Evolutionary conservation across 2,329 filamentous ascomycete genomes (phyloP).

Genomic region (Colletotrichum lentis): DNA sequence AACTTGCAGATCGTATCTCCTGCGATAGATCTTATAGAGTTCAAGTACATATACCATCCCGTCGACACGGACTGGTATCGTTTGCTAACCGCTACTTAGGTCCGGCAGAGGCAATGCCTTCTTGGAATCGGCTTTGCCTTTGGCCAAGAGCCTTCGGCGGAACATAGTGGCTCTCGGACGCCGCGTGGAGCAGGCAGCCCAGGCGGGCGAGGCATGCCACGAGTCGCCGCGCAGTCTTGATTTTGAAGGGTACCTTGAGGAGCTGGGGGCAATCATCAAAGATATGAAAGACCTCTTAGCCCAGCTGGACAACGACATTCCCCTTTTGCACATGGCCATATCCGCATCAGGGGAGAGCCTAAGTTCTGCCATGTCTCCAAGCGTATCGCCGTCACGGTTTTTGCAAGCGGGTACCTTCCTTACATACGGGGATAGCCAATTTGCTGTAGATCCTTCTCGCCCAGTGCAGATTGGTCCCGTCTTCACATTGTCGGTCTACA

Average conservation of each 20-base stretch:
- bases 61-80: background rate
- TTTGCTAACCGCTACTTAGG: constrained; percentile 47
- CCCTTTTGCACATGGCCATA: constrained; percentile 90
- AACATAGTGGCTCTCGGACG: constrained; percentile 84
- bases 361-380: constrained; percentile 78
- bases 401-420: constrained; percentile 93
- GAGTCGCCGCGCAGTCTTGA: constrained; percentile 55
- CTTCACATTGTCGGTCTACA: constrained; percentile 89
- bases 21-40: constrained; percentile 89
- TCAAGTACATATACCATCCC: constrained; percentile 67
- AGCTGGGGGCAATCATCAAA: constrained; percentile 73
- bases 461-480: constrained; percentile 85
- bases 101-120: constrained; percentile 63
- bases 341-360: constrained; percentile 91
- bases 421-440: constrained; percentile 85
- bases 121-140: constrained; percentile 82
- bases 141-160: constrained; percentile 83
- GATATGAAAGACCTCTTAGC: constrained; percentile 79
- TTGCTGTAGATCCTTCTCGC: constrained; percentile 68
- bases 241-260: constrained; percentile 65
- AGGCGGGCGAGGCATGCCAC: constrained; percentile 64
- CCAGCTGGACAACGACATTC: constrained; percentile 89
- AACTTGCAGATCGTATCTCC: constrained; percentile 78
- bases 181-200: constrained; percentile 74
- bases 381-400: constrained; percentile 88